Percentiles rank a stretch among this genome's conserved stretches.
phyloP scores from a whole-genome alignment of 129 eudicot genomes.

The Lactuca saligna region DNA sequence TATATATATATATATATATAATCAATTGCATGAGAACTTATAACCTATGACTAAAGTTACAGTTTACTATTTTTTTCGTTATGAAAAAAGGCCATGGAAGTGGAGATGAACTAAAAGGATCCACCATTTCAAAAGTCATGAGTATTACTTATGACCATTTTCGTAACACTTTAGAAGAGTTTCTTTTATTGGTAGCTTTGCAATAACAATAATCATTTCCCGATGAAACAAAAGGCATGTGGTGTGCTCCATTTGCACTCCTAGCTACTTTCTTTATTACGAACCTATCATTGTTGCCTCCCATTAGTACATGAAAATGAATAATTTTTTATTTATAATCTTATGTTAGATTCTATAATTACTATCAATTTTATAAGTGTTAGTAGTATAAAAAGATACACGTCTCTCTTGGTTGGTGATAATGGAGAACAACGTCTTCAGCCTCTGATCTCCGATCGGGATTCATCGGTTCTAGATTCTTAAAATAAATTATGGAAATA shows the following conservation, averaged over 20 bases:
- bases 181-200: constrained; percentile 12
- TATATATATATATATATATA: no score
- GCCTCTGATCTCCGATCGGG: no score
- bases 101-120: constrained; percentile 7
- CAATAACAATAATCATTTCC: constrained; percentile 13
- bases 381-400: no score
- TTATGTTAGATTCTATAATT: neutral
- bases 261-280: neutral
- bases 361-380: neutral
- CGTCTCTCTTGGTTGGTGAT: no score
- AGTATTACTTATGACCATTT: neutral
- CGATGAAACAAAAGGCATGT: constrained; percentile 18
- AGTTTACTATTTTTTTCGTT: neutral
- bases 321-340: neutral
- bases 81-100: neutral
- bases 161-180: constrained; percentile 14
- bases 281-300: constrained; percentile 13
- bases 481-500: neutral
- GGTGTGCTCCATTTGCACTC: constrained; percentile 18
- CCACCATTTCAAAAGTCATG: constrained; percentile 10
- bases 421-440: no score
- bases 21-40: neutral
- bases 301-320: neutral
- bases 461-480: neutral
- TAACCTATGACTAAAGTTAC: no score